Evolutionary conservation across 768 basidiomycete species (phyloP), one percentile per base, ranked within the genome.

Genomic region (Suillus spraguei): DNA sequence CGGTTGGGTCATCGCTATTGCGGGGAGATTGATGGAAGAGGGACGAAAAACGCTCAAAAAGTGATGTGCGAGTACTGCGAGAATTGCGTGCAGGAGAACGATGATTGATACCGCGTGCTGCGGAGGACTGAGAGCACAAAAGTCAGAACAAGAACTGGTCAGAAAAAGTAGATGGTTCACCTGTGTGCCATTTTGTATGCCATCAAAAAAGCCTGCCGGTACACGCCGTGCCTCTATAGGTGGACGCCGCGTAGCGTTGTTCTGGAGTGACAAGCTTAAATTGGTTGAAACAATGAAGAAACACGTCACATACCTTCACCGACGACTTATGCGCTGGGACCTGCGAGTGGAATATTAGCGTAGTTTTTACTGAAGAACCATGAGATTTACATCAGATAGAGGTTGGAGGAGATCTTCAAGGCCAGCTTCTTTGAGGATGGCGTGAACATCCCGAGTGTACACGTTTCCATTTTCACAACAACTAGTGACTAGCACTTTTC

Each of bases 391-490:
- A 32, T 20, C 1, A 9, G 16, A 10, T 20, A 17, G 2, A 32
- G 50, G 5, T 17, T 5, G 17, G 14, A 50, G 28, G 24, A 50
- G 49, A 16, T 52, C 28, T 32, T 52, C 32, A 3, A 52, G 17
- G 17, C 17, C 32, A 50, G 49, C 28, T 32, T 32, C 9, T 17
- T 32, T 50, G 28, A 52, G 17, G 17, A 52, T 52, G 28, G 50
- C 17, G 2, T 52, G 49, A 17, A 32, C 17, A 17, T 32, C 28
- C 28, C 49, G 32, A 1, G 16, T 9, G 28, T 50, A 32, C 9
- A 2, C 28, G 1, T 50, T 10, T 17, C n/a, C n/a, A n/a, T 9
- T 2, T 8, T 50, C 0, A 0, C 1, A 0, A 14, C 16, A 32
- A 20, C 28, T 28, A 32, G 49, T 50, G 28, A 50, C 49, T 28